Evolutionary conservation across 2,329 filamentous ascomycete species (phyloP).

Genomic region (Phaeosphaeriaceae sp.): DNA sequence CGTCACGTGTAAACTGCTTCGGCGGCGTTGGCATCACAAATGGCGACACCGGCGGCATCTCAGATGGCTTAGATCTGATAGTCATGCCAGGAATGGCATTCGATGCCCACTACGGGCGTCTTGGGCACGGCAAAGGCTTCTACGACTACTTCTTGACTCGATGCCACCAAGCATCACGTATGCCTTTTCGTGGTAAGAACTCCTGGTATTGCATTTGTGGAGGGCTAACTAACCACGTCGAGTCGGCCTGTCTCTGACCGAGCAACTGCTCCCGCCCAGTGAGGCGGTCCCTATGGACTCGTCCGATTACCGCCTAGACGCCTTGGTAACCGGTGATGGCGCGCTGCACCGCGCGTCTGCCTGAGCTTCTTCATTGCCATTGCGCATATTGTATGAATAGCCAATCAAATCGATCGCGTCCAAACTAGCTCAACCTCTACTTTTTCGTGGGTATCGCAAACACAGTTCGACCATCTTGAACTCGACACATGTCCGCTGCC

Average conservation of each 20-base stretch:
- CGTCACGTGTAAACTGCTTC: slow-evolving; percentile 74
- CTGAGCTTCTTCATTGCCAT: slow-evolving; percentile 10
- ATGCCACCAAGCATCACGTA: slow-evolving; percentile 64
- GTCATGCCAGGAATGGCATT: slow-evolving; percentile 94
- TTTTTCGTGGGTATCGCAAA: not conserved
- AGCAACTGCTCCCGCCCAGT: slow-evolving; percentile 76
- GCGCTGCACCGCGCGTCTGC: slow-evolving; percentile 44
- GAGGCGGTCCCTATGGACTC: slow-evolving; percentile 75
- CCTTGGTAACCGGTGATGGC: slow-evolving; percentile 76
- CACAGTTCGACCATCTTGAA: not conserved
- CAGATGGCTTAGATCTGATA: slow-evolving; percentile 75
- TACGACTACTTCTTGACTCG: slow-evolving; percentile 92
- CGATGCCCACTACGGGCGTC: slow-evolving; percentile 73
- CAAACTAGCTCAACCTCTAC: not conserved
- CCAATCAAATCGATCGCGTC: not conserved
- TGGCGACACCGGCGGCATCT: slow-evolving; percentile 41
- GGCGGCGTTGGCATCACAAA: slow-evolving; percentile 63
- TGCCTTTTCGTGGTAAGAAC: slow-evolving; percentile 67
- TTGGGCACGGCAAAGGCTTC: slow-evolving; percentile 95
- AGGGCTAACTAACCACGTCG: slow-evolving; percentile 46
- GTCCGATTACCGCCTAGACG: slow-evolving; percentile 82
- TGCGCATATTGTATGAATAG: slow-evolving; percentile 2
- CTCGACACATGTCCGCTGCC: not conserved
- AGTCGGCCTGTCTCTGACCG: slow-evolving; percentile 83
- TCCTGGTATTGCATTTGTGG: slow-evolving; percentile 34